phyloP scores from a whole-genome alignment of 805 yeast species.

The Myxozyma udenii region DNA sequence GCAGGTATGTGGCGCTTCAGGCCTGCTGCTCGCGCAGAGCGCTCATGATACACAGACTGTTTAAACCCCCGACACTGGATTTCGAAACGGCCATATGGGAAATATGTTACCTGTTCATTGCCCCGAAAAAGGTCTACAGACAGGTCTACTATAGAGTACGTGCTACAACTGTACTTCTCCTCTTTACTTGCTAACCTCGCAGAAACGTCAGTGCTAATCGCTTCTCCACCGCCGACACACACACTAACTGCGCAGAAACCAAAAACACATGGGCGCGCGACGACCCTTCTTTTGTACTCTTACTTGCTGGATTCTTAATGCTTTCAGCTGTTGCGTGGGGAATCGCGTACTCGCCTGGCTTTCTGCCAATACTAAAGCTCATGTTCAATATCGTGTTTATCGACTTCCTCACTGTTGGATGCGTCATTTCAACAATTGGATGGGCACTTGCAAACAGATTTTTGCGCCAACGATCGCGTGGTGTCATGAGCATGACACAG shows the following conservation, averaged over 20 bases:
- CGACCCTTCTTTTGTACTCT: conserved; percentile 82
- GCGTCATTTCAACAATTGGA: conserved; percentile 62
- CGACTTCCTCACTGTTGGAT: conserved; percentile 73
- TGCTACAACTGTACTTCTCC: neutral
- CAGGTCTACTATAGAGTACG: conserved; percentile 66
- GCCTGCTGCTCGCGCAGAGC: neutral
- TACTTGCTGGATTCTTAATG: conserved; percentile 62
- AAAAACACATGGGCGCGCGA: conserved; percentile 82
- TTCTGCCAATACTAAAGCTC: conserved; percentile 60
- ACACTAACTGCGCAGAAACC: conserved; percentile 52
- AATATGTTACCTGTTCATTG: conserved; percentile 64
- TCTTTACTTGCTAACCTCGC: neutral
- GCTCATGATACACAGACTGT: conserved; percentile 40
- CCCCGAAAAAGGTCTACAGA: conserved; percentile 79
- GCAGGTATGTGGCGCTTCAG: conserved; percentile 11
- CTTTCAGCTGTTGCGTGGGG: conserved; percentile 90
- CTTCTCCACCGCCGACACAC: neutral
- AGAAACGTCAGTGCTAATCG: conserved; percentile 7
- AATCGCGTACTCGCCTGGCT: conserved; percentile 64
- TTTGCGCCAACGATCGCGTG: conserved; percentile 45
- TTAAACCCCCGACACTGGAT: conserved; percentile 78
- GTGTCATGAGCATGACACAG: conserved; percentile 36
- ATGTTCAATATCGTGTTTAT: conserved; percentile 79
- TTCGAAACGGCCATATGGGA: conserved; percentile 95
- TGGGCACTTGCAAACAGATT: conserved; percentile 72